A percentile compares a stretch with the other conserved stretches of the same genome.
Conservation (phyloP, 2,329 filamentous ascomycete genomes). For the Penicillium sumatraense region DNA sequence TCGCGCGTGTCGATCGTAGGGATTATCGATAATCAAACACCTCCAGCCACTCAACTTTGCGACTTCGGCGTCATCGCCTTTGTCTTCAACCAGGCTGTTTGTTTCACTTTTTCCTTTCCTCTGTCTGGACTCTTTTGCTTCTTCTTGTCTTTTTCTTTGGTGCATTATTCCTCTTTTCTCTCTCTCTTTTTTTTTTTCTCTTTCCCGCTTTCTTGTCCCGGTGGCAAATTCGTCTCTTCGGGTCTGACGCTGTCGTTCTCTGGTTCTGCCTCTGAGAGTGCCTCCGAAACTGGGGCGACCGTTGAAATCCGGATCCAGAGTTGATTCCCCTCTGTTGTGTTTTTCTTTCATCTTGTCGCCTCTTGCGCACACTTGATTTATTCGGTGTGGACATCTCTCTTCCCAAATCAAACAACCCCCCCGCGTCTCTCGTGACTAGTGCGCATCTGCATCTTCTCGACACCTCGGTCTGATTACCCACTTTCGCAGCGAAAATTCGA, state of each 20-base stretch:
- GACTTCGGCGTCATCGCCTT: slow-evolving; percentile 2
- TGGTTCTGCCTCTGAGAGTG: slow-evolving; percentile 35
- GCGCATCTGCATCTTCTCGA: background rate
- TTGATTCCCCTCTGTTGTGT: slow-evolving; percentile 23
- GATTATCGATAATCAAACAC: slow-evolving; percentile 34
- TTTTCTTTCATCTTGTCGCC: slow-evolving; percentile 21
- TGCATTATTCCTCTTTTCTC: slow-evolving; percentile 7
- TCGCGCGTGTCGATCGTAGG: slow-evolving; percentile 32
- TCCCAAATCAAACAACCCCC: background rate
- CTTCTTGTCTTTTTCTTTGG: background rate
- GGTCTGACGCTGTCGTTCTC: slow-evolving; percentile 27
- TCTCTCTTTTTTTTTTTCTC: slow-evolving; percentile 3
- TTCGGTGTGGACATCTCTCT: background rate
- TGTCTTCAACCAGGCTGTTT: background rate
- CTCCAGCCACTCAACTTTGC: slow-evolving; percentile 28
- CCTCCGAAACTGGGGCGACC: slow-evolving; percentile 28
- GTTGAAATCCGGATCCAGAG: slow-evolving; percentile 29
- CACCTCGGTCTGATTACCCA: slow-evolving; percentile 7
- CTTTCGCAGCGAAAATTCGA: slow-evolving; percentile 6
- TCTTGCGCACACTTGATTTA: slow-evolving; percentile 3
- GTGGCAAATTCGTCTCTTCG: slow-evolving; percentile 35
- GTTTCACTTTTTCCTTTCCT: slow-evolving; percentile 4
- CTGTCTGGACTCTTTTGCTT: background rate
- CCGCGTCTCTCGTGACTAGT: slow-evolving; percentile 1
- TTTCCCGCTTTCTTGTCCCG: slow-evolving; percentile 23